Evolutionary conservation across 2,329 filamentous ascomycete genomes (phyloP), one percentile per base, ranked within the genome.

Genomic region (Zasmidium angulare): DNA sequence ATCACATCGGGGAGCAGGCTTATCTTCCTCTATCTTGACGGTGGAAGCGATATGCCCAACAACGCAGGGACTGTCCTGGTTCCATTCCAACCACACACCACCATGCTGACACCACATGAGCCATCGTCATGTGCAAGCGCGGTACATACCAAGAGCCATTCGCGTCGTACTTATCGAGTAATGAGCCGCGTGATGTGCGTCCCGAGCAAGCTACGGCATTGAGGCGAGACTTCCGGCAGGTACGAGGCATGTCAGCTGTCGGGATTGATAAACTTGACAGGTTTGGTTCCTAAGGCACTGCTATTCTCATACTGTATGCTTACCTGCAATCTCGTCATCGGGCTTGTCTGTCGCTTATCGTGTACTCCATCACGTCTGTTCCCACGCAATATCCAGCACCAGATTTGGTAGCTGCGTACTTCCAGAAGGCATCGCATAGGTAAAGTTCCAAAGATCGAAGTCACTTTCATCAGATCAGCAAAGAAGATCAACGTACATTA

Each of bases 381-480:
- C 54, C 24, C 56, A 29, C 49, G 61, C 59, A 21, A 63, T 47
- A 47, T 63, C 61, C 22, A 63, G 58, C 20, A 62, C 51, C 10
- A 63, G 55, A 36, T 60, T 60, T 19, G 63, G 61, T 21, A 59
- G 17, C 22, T 53, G 48, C 22, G 52, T 55, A 47, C 61, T 61
- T 10, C 31, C 57, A 9, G 52, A n/a, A 20, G 63, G 53, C 61
- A 65, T 63, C 20, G 54, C 26, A 51, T 63, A 65, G 2, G 63
- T 60, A 47, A 65, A 58, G 43, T 63, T 65, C 61, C 61, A 60
- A 7, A 63, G 23, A 24, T 65, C 63, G 19, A 63, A 65, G 46
- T 60, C 61, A 56, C 63, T 63, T 31, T 46, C 36, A 17, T 43
- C 43, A 21, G 26, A 19, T 46, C 36, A 40, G 29, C 54, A 14